Evolutionary conservation across 306 rosid species (phyloP), one percentile per base, ranked within the genome.

Genomic region (Abrus pulchellus): DNA sequence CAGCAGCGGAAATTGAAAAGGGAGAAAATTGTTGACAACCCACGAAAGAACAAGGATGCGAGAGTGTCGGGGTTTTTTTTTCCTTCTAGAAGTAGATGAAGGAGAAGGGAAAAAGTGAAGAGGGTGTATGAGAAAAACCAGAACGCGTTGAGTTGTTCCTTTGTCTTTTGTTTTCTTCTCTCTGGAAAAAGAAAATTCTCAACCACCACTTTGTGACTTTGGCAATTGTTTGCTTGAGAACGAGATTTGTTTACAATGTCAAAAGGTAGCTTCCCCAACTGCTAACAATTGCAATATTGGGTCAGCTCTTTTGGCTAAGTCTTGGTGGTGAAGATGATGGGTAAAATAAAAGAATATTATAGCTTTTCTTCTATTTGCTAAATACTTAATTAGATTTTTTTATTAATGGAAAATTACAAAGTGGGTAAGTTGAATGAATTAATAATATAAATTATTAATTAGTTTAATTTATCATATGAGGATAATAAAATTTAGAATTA

Each of bases 181-280:
- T 20, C 20, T 30, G 7, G n/a, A 50, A 29, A 62, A 66, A 9
- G 73, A 34, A 79, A 79, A 50, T 68, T 74, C 69, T 60, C 79
- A 80, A 84, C 82, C 54, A 75, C 87, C 68, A 30, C 73, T 54
- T 33, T 50, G 34, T 44, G 70, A 53, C 75, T 79, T 54, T 71
- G 50, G 44, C 11, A 60, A 10, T 55, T 45, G 27, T 56, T 13
- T 81, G 61, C 14, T 64, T 81, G 53, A 9, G 12, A 48, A 68
- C 69, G 72, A 33, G 52, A 54, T 52, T 47, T 80, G 79, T 69
- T 80, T 80, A 76, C 72, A 40, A 29, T 80, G 80, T 84, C 85
- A 85, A 85, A 47, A 9, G 60, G 6, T 76, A 14, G 71, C 45
- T 75, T 75, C 82, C 53, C 70, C 87, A 80, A 80, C 82, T 67